phyloP scores from a whole-genome alignment of 2,329 filamentous ascomycete genomes.

The Fusarium annulatum region DNA sequence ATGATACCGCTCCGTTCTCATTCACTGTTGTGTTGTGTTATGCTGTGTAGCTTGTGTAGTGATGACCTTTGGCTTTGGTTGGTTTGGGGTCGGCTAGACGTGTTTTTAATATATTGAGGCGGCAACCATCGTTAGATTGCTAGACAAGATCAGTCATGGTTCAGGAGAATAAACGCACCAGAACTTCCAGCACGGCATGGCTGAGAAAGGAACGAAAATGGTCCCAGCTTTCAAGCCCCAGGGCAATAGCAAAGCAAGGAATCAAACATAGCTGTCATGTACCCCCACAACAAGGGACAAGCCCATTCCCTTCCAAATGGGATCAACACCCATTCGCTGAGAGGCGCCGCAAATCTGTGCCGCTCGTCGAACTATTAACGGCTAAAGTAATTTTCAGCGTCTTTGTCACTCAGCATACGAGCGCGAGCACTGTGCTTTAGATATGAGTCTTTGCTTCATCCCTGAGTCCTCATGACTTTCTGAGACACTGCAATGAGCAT shows the following conservation, averaged over 20 bases:
- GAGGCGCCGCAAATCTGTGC: slow-evolving; percentile 27
- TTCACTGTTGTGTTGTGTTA: slow-evolving; percentile 3
- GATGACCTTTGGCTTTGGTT: slow-evolving; percentile 30
- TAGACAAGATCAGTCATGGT: slow-evolving; percentile 27
- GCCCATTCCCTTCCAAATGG: slow-evolving; percentile 37
- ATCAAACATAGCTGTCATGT: slow-evolving; percentile 15
- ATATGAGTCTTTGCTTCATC: neutral
- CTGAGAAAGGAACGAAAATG: slow-evolving; percentile 14
- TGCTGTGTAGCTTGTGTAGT: slow-evolving; percentile 17
- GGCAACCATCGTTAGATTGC: slow-evolving; percentile 27
- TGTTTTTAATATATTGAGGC: slow-evolving; percentile 36
- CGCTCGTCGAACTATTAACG: slow-evolving; percentile 30
- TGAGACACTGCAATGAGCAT: slow-evolving; percentile 19
- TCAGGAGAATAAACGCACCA: neutral
- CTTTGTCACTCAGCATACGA: slow-evolving; percentile 12
- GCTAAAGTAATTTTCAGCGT: slow-evolving; percentile 12
- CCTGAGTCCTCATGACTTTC: slow-evolving; percentile 13
- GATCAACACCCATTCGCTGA: slow-evolving; percentile 40
- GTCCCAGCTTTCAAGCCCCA: slow-evolving; percentile 13
- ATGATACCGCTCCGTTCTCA: slow-evolving; percentile 11
- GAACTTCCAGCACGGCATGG: slow-evolving; percentile 8
- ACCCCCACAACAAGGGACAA: slow-evolving; percentile 27
- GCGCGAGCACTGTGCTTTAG: slow-evolving; percentile 19
- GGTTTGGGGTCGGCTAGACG: slow-evolving; percentile 11
- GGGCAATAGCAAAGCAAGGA: neutral